phyloP scores from a whole-genome alignment of 2,329 filamentous ascomycete species.

The Graphiopsis chlorocephala region DNA sequence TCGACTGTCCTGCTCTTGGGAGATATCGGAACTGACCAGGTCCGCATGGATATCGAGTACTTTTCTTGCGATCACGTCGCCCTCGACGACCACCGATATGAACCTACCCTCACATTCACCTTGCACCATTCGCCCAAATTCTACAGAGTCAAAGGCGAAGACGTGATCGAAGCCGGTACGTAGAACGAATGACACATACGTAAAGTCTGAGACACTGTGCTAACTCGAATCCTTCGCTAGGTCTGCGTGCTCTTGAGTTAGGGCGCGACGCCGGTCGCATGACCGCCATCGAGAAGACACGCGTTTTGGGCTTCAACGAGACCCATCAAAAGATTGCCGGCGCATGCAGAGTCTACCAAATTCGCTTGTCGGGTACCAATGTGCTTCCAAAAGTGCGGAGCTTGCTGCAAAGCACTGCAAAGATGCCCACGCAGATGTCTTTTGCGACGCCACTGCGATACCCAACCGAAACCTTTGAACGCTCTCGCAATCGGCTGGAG shows the following conservation, averaged over 20 bases:
- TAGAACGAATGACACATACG: neutral
- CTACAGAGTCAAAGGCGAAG: conserved; percentile 29
- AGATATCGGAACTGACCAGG: conserved; percentile 21
- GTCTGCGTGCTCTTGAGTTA: neutral
- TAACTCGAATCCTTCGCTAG: neutral
- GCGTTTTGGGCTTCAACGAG: conserved; percentile 5
- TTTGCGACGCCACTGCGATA: conserved; percentile 21
- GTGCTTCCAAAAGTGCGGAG: conserved; percentile 24
- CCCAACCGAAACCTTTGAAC: conserved; percentile 19
- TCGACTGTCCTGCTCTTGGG: conserved; percentile 29
- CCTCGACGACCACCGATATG: conserved; percentile 25
- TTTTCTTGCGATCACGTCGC: conserved; percentile 41
- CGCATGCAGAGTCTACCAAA: conserved; percentile 52
- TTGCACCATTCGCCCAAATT: conserved; percentile 41
- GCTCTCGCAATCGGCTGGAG: conserved; percentile 33
- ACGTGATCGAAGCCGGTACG: conserved; percentile 17
- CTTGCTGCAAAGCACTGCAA: conserved; percentile 27
- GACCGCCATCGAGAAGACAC: neutral
- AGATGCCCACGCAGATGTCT: conserved; percentile 33
- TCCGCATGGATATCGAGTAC: conserved; percentile 44
- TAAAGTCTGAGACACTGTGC: neutral
- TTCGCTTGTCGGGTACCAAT: conserved; percentile 30
- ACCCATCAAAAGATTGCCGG: conserved; percentile 36
- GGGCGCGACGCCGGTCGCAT: neutral
- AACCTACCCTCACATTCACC: conserved; percentile 39